Conservation (phyloP, 306 rosid species). For the Chamaecrista fasciculata region DNA sequence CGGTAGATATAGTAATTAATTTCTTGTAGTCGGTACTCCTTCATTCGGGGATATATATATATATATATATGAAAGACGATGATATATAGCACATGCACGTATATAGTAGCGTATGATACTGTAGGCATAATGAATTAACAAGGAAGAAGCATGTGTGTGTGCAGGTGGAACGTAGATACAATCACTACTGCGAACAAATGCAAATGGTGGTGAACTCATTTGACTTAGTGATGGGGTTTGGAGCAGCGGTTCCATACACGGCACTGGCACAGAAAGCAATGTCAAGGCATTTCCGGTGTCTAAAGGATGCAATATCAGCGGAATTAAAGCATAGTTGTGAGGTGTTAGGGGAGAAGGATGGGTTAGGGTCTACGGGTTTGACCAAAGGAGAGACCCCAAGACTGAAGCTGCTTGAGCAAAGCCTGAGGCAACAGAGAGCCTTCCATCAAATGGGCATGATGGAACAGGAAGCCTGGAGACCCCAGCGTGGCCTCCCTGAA, state of each 20-base stretch:
- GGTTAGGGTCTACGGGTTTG: conserved; percentile 65
- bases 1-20: background rate
- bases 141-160: background rate
- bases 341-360: conserved; percentile 84
- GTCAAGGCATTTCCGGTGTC: conserved; percentile 93
- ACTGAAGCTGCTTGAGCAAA: conserved; percentile 76
- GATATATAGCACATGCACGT: conserved; percentile 33
- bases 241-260: conserved; percentile 93
- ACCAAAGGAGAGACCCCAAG: conserved; percentile 99
- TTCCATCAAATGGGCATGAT: conserved; percentile 96
- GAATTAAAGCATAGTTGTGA: conserved; percentile 78
- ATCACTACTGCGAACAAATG: conserved; percentile 93
- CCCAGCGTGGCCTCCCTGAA: conserved; percentile 97
- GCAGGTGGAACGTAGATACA: conserved; percentile 95
- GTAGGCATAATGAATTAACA: too few species aligned
- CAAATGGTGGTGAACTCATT: conserved; percentile 93
- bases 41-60: conserved; percentile 3
- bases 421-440: conserved; percentile 89
- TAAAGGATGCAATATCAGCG: conserved; percentile 73
- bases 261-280: conserved; percentile 93
- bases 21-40: background rate
- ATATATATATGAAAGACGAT: too few species aligned
- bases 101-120: too few species aligned
- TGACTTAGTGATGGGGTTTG: conserved; percentile 87
- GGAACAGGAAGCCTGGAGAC: conserved; percentile 99